A percentile compares a stretch with the other conserved stretches of the same genome.
Evolutionary conservation across 2,329 filamentous ascomycete species (phyloP).

Genomic region (Tolypocladium album): DNA sequence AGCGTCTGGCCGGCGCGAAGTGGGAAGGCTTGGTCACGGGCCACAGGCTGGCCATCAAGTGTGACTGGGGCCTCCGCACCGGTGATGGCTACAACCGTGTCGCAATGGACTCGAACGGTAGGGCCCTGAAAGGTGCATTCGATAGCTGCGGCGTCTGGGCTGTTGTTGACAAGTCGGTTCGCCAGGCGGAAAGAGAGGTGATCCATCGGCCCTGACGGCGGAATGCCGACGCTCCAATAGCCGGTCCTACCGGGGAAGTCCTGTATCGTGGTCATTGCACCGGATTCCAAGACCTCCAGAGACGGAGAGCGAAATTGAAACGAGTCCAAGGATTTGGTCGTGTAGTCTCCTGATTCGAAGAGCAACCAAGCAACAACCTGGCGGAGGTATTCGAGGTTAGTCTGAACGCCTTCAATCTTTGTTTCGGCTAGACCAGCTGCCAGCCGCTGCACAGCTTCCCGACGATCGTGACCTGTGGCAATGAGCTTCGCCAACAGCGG

Average conservation of each 20-base stretch:
- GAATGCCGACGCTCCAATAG: constrained; percentile 27
- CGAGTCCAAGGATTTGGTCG: constrained; percentile 21
- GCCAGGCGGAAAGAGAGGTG: constrained; percentile 21
- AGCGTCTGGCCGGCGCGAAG: constrained; percentile 16
- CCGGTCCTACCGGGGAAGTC: constrained; percentile 27
- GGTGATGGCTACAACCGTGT: constrained; percentile 18
- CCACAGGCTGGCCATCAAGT: constrained; percentile 10
- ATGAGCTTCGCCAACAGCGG: constrained; percentile 70
- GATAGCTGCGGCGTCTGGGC: constrained; percentile 15
- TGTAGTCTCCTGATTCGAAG: constrained; percentile 17
- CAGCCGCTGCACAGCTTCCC: constrained; percentile 53
- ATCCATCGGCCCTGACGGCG: constrained; percentile 30
- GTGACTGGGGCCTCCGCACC: constrained; percentile 16
- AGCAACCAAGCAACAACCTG: constrained; percentile 15
- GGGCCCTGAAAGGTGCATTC: constrained; percentile 25
- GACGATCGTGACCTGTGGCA: constrained; percentile 47
- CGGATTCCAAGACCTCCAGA: constrained; percentile 25
- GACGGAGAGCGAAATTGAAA: constrained; percentile 15
- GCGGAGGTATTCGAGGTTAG: constrained; percentile 22
- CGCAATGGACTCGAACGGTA: constrained; percentile 20
- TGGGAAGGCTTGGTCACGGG: constrained; percentile 12
- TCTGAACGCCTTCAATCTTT: constrained; percentile 18
- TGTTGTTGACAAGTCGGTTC: constrained; percentile 24
- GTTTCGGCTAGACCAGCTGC: constrained; percentile 45
- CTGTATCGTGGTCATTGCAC: constrained; percentile 25